Evolutionary conservation across 2,329 filamentous ascomycete genomes (phyloP), one percentile per base, ranked within the genome.

Genomic region (Colletotrichum plurivorum): DNA sequence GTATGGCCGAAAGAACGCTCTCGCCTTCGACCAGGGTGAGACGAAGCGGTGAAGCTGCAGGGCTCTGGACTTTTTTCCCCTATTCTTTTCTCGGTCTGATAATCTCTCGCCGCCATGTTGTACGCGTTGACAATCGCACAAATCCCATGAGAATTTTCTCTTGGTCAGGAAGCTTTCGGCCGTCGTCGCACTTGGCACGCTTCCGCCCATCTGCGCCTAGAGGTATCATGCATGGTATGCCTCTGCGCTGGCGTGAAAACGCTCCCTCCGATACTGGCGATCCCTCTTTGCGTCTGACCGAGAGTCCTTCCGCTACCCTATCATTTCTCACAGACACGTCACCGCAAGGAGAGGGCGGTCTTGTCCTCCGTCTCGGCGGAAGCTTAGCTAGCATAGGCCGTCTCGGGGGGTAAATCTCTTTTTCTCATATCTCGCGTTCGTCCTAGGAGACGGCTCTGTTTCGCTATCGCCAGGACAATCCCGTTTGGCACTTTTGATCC

Each of bases 31-130:
- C 46, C 12, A 49, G 59, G 59, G 41, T 52, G 13, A 39, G 15
- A 62, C 51, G 36, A 20, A 62, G 59, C 59, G 59, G 59, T 62
- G 59, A 62, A 62, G 59, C 59, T 62, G 59, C 59, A 53, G 22
- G 49, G 59, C 59, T 54, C 59, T 46, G 20, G 39, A 54, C n/a
- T 9, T 31, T 43, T 43, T 43, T n/a, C 15, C n/a, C 16, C n/a
- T 36, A 36, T 36, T 36, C 31, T 36, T 15, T 59, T 25, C 39
- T 62, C 41, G 59, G 36, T 31, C 45, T 48, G 59, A 54, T 36
- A 46, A 46, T 45, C n/a, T 54, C 48, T 46, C 22, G 59, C 22
- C 49, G 22, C 27, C 36, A 49, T 16, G 31, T 39, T 43, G 22
- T 31, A 51, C 31, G 46, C 45, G 46, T 52, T 20, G 46, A 60